phyloP scores from a whole-genome alignment of 768 basidiomycete genomes.

The Panus rudis region DNA sequence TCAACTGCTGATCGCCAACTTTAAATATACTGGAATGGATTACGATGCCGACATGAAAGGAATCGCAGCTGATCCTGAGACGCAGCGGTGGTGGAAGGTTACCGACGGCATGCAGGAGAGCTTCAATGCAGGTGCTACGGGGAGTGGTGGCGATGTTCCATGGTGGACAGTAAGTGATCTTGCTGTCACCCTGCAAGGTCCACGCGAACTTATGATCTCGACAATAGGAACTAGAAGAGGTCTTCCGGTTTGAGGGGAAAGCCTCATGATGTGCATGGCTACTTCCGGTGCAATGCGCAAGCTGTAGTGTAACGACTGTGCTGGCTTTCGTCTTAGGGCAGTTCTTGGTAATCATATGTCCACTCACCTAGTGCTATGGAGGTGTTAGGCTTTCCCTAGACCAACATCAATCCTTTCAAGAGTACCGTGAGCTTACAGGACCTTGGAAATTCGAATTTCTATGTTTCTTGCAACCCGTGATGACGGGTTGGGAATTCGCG shows the following conservation, averaged over 20 bases:
- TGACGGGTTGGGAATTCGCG: too few species aligned
- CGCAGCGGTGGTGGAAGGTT: slow-evolving; percentile 70
- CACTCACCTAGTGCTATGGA: too few species aligned
- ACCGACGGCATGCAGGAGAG: slow-evolving; percentile 78
- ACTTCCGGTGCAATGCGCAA: too few species aligned
- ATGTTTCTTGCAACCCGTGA: too few species aligned
- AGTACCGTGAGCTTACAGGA: too few species aligned
- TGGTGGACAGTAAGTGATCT: slow-evolving; percentile 54
- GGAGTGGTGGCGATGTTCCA: slow-evolving; percentile 59
- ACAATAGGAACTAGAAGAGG: slow-evolving; percentile 41
- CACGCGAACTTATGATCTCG: not conserved
- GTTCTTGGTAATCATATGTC: too few species aligned
- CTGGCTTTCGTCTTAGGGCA: too few species aligned
- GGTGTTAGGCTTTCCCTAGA: too few species aligned
- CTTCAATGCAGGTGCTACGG: slow-evolving; percentile 60
- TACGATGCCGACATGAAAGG: slow-evolving; percentile 60
- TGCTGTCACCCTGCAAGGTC: not conserved
- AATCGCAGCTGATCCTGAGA: slow-evolving; percentile 59
- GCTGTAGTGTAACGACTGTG: too few species aligned
- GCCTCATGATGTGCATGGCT: too few species aligned
- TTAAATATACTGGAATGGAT: slow-evolving; percentile 66
- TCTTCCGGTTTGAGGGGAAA: slow-evolving; percentile 69
- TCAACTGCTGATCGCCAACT: slow-evolving; percentile 66
- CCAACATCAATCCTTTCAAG: too few species aligned
- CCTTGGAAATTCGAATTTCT: too few species aligned